These are phyloP conservation scores for Lactarius sanguifluus DNA, from an alignment of 768 basidiomycete species.

Conservation along the genomic window DNA sequence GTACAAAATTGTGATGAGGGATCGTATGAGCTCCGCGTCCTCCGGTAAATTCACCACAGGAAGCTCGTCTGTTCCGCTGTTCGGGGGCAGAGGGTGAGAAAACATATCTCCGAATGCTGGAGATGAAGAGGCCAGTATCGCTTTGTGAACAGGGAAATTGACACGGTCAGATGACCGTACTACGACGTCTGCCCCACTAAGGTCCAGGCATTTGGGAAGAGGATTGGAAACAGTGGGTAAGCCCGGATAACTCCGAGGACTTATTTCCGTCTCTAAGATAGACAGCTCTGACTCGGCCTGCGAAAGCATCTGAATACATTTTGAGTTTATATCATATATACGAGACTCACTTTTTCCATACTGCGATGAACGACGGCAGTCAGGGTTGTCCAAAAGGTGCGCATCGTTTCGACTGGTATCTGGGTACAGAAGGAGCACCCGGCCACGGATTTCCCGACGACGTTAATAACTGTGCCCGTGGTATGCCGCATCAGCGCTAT, in stretches of 20 bases:
- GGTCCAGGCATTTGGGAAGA: constrained; percentile 26
- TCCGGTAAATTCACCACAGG: constrained; percentile 28
- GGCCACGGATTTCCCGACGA: background rate
- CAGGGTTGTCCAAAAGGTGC: background rate
- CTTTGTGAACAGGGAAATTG: background rate
- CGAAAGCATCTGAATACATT: background rate
- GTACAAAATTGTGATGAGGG: constrained; percentile 25
- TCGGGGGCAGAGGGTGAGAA: constrained; percentile 32
- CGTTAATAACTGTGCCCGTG: background rate
- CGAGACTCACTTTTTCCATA: background rate
- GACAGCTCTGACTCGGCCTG: background rate
- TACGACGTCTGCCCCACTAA: background rate
- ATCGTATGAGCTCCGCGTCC: constrained; percentile 17
- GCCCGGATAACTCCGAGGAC: background rate
- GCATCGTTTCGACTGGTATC: background rate
- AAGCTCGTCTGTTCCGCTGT: background rate
- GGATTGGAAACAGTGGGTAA: constrained; percentile 27
- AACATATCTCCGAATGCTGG: constrained; percentile 39
- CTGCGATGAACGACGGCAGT: background rate
- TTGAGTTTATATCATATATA: background rate
- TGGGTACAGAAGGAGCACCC: background rate
- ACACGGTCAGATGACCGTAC: background rate
- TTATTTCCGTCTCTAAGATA: background rate
- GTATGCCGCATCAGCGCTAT: background rate
- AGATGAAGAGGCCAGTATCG: constrained; percentile 32